These are phyloP conservation scores for Draba incana DNA, from an alignment of 345 rosid genomes.

Conservation along the genomic window DNA sequence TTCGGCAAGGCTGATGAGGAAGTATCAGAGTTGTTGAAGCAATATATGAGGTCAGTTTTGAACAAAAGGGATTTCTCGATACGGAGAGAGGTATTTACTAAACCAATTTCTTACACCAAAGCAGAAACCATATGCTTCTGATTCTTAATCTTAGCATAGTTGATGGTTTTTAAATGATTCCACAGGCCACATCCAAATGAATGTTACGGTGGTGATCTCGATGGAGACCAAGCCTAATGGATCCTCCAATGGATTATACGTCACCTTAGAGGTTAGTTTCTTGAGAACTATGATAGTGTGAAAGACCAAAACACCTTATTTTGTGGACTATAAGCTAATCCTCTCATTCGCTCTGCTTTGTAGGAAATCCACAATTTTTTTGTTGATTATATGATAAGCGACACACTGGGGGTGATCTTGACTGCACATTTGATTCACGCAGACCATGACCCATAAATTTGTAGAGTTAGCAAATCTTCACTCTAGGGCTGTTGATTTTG, in stretches of 20 bases:
- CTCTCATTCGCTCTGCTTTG: conserved; percentile 33
- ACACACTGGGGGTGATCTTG: conserved; percentile 86
- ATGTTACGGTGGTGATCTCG: conserved; percentile 99
- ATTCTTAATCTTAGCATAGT: conserved; percentile 3
- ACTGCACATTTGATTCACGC: conserved; percentile 92
- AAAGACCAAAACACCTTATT: conserved; percentile 11
- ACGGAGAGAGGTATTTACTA: conserved; percentile 69
- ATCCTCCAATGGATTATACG: conserved; percentile 90
- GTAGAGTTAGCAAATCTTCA: conserved; percentile 81
- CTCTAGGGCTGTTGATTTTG: conserved; percentile 95
- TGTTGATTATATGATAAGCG: conserved; percentile 88
- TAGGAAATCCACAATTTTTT: conserved; percentile 91
- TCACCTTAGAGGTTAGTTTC: conserved; percentile 68
- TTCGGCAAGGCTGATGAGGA: no score
- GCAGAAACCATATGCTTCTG: conserved; percentile 32
- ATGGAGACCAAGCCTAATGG: conserved; percentile 76
- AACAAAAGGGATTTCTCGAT: conserved; percentile 68
- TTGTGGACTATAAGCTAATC: conserved; percentile 18
- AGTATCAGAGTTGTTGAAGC: conserved; percentile 88
- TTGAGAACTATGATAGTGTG: background rate
- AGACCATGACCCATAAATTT: conserved; percentile 77
- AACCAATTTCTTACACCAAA: background rate
- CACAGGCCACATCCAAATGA: conserved; percentile 97
- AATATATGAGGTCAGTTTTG: conserved; percentile 59
- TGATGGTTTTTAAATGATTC: conserved; percentile 19